phyloP scores from a whole-genome alignment of 805 yeast species.

The Spathaspora arborariae region DNA sequence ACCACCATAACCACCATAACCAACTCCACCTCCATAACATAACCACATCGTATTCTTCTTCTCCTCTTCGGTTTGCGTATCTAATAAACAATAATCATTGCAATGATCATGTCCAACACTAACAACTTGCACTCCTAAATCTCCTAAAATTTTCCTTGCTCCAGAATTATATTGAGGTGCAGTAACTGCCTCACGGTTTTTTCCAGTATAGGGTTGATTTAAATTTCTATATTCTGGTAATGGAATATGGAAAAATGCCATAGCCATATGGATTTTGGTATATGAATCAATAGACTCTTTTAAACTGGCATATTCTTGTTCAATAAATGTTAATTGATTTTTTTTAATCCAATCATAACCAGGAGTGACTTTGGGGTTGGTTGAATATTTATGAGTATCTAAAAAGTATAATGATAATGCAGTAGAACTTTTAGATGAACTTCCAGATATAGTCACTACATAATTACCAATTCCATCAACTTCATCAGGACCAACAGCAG shows the following conservation, averaged over 20 bases:
- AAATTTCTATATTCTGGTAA: slow-evolving; percentile 72
- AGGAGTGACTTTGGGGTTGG: slow-evolving; percentile 58
- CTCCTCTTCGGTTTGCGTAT: slow-evolving; percentile 30
- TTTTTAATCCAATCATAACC: slow-evolving; percentile 88
- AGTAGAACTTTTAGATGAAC: slow-evolving; percentile 25
- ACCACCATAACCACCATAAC: slow-evolving; percentile 96
- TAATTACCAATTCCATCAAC: slow-evolving; percentile 86
- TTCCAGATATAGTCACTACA: slow-evolving; percentile 47
- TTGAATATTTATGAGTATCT: slow-evolving; percentile 79
- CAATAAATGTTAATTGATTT: slow-evolving; percentile 59
- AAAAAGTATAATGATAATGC: slow-evolving; percentile 67
- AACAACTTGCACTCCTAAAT: slow-evolving; percentile 69
- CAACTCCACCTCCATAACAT: slow-evolving; percentile 91
- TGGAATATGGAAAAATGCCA: slow-evolving; percentile 96
- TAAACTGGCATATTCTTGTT: slow-evolving; percentile 24
- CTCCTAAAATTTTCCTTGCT: slow-evolving; percentile 53
- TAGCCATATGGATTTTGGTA: slow-evolving; percentile 49
- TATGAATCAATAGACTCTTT: slow-evolving; percentile 27
- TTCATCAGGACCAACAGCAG: slow-evolving; percentile 59
- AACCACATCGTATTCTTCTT: slow-evolving; percentile 57
- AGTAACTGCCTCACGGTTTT: slow-evolving; percentile 65
- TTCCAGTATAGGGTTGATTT: slow-evolving; percentile 53
- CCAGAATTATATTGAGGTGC: slow-evolving; percentile 74
- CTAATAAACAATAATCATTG: slow-evolving; percentile 81
- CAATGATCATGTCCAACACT: slow-evolving; percentile 95